Evolutionary conservation across 2,329 filamentous ascomycete species (phyloP), one percentile per base, ranked within the genome.

Genomic region (Aspergillus udagawae): DNA sequence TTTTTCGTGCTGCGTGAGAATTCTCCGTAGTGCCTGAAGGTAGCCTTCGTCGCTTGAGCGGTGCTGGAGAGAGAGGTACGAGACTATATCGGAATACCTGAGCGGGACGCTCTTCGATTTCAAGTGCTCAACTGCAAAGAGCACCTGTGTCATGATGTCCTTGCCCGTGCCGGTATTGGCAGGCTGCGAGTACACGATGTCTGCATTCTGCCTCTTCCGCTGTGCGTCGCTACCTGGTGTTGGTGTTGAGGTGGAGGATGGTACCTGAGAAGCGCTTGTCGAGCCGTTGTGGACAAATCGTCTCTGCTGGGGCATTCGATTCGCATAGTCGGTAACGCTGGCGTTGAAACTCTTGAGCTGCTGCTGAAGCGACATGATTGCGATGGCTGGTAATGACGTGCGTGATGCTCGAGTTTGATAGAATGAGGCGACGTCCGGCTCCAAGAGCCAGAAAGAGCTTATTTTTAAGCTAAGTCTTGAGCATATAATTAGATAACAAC

Each of bases 71-170:
- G 88, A 91, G 59, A 96, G 81, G 73, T 94, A 94, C 65, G 87
- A 84, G 65, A 94, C 83, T 64, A 97, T 88, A 62, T 93, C 88
- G 51, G 83, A 79, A 58, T 95, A 89, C 38, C 82, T 83, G 71
- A 92, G 84, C 55, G 88, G 78, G 59, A 86, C 78, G 57, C 84
- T 84, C 70, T 88, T 86, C 70, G 87, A 87, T 62, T 85, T 85
- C 76, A 96, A 85, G 71, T 91, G 90, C 61, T 92, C 86, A 71
- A 96, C 87, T 21, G 91, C 91, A 76, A 92, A 96, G 57, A 89
- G 85, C 71, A 97, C 87, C 73, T 96, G 90, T 12, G 92, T 95
- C 79, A 91, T 87, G 72, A 94, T 86, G 73, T 93, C 88, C 59
- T 82, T 82, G 64, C 92, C 91, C 53, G 87, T 90, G 69, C 87